These are phyloP conservation scores for Geotrichum reessii DNA, from an alignment of 1,139 yeast species.

Conservation along the genomic window DNA sequence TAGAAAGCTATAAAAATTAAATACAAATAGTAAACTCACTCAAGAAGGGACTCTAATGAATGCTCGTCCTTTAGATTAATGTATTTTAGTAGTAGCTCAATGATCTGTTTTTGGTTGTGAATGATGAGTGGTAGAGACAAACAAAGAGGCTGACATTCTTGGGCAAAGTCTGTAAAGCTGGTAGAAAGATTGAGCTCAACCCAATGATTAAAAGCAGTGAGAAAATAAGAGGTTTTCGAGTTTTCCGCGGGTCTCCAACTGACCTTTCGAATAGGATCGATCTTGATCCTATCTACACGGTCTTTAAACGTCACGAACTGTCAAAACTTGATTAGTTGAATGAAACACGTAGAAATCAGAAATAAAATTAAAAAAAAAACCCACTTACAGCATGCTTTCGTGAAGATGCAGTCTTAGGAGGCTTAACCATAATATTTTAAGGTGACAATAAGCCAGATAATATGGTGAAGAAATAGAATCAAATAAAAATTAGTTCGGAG, in stretches of 20 bases:
- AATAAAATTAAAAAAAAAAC: background rate
- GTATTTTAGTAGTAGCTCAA: constrained; percentile 47
- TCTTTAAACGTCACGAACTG: constrained; percentile 70
- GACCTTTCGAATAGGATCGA: constrained; percentile 71
- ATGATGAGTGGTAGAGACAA: constrained; percentile 78
- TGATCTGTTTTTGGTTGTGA: constrained; percentile 62
- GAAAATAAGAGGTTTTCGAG: constrained; percentile 66
- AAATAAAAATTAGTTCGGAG: background rate
- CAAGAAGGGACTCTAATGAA: constrained; percentile 77
- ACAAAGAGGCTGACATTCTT: constrained; percentile 48
- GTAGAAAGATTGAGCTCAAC: constrained; percentile 76
- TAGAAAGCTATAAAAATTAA: background rate
- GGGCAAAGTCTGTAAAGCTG: constrained; percentile 59
- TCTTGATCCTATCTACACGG: constrained; percentile 73
- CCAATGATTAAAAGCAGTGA: constrained; percentile 81
- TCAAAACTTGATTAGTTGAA: background rate
- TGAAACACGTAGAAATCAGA: background rate
- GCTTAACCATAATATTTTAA: constrained; percentile 12
- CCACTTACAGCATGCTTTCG: constrained; percentile 19
- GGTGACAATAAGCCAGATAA: background rate
- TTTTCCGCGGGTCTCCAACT: constrained; percentile 51
- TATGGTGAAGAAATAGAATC: background rate
- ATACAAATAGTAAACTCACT: constrained; percentile 33
- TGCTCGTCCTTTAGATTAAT: constrained; percentile 55
- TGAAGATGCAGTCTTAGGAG: constrained; percentile 19